These are phyloP conservation scores for Daedalea quercina DNA, from an alignment of 768 basidiomycete genomes.

Conservation along the genomic window DNA sequence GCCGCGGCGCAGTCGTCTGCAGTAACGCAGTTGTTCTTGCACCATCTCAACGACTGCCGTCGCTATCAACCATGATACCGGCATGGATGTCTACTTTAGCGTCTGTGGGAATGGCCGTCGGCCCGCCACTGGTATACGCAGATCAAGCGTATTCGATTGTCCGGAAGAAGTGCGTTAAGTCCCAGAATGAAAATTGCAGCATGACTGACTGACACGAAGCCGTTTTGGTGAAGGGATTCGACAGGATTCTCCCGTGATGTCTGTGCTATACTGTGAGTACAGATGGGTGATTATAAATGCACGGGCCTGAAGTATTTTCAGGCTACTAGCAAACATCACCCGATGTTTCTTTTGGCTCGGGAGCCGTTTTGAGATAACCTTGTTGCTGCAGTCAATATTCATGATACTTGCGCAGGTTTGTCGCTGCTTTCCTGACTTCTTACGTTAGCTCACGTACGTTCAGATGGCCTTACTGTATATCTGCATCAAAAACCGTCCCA, in stretches of 20 bases:
- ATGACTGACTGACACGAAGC: slow-evolving; percentile 1
- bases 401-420: slow-evolving; percentile 82
- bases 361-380: slow-evolving; percentile 64
- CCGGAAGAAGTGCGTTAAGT: slow-evolving; percentile 50
- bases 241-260: slow-evolving; percentile 85
- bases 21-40: background rate
- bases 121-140: slow-evolving; percentile 78
- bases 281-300: background rate
- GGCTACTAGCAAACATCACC: slow-evolving; percentile 78
- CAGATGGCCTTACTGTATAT: slow-evolving; percentile 78
- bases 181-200: background rate
- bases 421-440: background rate
- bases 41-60: background rate
- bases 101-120: slow-evolving; percentile 79
- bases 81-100: slow-evolving; percentile 65
- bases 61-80: slow-evolving; percentile 26
- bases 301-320: slow-evolving; percentile 22
- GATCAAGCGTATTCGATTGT: slow-evolving; percentile 82
- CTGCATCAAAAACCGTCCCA: slow-evolving; percentile 67
- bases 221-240: slow-evolving; percentile 48
- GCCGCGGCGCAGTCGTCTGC: background rate
- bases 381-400: slow-evolving; percentile 75
- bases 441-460: slow-evolving; percentile 1
- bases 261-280: slow-evolving; percentile 69
- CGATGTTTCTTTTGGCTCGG: slow-evolving; percentile 92